Evolutionary conservation across 371 early-diverging fungal genomes (phyloP).

Genomic region (Circinella umbellata): DNA sequence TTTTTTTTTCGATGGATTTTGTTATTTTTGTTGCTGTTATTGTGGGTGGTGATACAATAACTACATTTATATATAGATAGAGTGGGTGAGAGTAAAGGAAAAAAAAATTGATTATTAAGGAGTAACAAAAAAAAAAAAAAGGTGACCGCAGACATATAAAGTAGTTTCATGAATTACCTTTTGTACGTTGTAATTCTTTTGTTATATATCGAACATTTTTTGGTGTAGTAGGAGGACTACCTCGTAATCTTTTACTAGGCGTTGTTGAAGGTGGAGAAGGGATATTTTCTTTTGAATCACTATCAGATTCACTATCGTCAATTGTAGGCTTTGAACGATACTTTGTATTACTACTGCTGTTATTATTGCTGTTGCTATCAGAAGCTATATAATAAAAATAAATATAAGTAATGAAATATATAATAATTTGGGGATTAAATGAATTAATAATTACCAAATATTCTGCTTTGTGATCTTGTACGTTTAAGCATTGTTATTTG

Average conservation of each 20-base stretch:
- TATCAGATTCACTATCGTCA: conserved; percentile 11
- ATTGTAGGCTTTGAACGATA: neutral
- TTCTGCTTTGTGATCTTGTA: conserved; percentile 15
- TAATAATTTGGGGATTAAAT: neutral
- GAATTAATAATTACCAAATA: neutral
- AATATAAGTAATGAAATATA: neutral
- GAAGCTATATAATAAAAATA: neutral
- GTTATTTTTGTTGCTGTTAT: neutral
- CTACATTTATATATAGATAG: neutral
- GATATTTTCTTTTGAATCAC: conserved; percentile 13
- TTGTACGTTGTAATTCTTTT: conserved; percentile 7
- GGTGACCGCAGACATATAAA: no score
- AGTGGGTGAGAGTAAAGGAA: no score
- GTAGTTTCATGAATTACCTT: neutral
- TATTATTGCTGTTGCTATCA: neutral
- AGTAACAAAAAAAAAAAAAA: neutral
- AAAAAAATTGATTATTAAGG: no score
- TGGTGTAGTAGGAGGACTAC: conserved; percentile 10
- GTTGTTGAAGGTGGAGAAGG: conserved; percentile 25
- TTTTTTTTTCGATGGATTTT: neutral
- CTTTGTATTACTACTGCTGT: neutral
- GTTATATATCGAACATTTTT: conserved; percentile 17
- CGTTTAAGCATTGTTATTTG: conserved; percentile 13
- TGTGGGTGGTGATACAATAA: conserved; percentile 5
- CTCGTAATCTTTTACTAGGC: conserved; percentile 9